These are phyloP conservation scores for Annona squamosa DNA, from an alignment of 164 flowering plant genomes.

Conservation along the genomic window DNA sequence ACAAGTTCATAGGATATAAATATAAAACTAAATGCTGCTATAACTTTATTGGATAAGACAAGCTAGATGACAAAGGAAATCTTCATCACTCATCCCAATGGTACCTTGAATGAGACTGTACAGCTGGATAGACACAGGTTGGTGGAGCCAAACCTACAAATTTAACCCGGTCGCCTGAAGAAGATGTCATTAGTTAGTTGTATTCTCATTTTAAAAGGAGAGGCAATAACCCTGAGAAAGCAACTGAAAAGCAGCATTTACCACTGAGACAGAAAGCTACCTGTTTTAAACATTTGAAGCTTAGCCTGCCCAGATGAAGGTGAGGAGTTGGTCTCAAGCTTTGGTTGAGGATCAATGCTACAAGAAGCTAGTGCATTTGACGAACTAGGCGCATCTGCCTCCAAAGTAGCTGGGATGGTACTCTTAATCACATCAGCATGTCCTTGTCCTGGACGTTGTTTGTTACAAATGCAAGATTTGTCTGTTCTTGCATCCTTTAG, in stretches of 20 bases:
- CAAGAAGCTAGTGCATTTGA: conserved; percentile 27
- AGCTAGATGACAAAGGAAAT: no score
- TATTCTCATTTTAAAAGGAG: neutral
- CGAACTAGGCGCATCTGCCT: conserved; percentile 36
- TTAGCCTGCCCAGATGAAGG: conserved; percentile 44
- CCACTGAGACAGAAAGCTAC: conserved; percentile 20
- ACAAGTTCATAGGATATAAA: no score
- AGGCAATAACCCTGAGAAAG: neutral
- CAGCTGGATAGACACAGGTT: conserved; percentile 32
- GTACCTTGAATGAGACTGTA: conserved; percentile 55
- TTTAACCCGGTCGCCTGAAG: conserved; percentile 72
- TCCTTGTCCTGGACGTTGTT: conserved; percentile 34
- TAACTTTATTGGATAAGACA: no score
- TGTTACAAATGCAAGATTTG: conserved; percentile 36
- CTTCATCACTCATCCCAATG: neutral
- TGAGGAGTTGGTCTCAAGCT: conserved; percentile 32
- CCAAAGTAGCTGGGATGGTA: conserved; percentile 29
- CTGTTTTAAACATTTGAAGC: conserved; percentile 44
- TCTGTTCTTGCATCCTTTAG: conserved; percentile 46
- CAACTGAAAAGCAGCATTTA: neutral
- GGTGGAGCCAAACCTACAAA: conserved; percentile 34
- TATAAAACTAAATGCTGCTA: no score
- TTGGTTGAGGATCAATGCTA: conserved; percentile 41
- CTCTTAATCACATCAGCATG: conserved; percentile 34
- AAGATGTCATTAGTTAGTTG: conserved; percentile 1